These are phyloP conservation scores for Astragalus membranaceus DNA, from an alignment of 306 rosid genomes.

Conservation along the genomic window DNA sequence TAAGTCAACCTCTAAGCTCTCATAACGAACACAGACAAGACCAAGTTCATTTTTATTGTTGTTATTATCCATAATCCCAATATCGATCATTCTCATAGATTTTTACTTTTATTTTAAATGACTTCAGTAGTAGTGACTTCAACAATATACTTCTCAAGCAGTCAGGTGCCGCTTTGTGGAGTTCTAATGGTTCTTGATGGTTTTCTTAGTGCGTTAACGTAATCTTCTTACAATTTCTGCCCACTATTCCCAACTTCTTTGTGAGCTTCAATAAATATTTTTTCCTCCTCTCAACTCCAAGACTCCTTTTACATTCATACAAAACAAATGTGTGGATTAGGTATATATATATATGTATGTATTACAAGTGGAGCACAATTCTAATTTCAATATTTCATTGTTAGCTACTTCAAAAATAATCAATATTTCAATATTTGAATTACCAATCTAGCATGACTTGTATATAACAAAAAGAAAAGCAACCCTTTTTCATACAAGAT, in stretches of 20 bases:
- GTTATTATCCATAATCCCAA: too few relatives aligned
- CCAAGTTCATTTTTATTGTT: too few relatives aligned
- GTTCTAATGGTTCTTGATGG: slow-evolving; percentile 77
- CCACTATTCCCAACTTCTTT: slow-evolving; percentile 62
- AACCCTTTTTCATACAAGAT: too few relatives aligned
- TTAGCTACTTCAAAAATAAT: too few relatives aligned
- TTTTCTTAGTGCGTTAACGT: slow-evolving; percentile 58
- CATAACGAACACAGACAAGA: too few relatives aligned
- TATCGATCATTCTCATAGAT: not conserved
- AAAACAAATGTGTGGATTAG: not conserved
- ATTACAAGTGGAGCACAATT: too few relatives aligned
- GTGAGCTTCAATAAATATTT: slow-evolving; percentile 49
- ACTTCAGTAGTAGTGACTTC: not conserved
- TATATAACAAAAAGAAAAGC: too few relatives aligned
- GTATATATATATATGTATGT: too few relatives aligned
- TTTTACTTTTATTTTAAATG: not conserved
- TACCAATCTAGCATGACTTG: too few relatives aligned
- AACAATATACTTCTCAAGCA: slow-evolving; percentile 43
- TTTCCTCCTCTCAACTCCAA: slow-evolving; percentile 71
- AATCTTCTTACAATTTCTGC: slow-evolving; percentile 61
- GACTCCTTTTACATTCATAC: slow-evolving; percentile 52
- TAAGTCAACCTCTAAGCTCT: too few relatives aligned
- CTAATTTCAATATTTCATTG: too few relatives aligned
- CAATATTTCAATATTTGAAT: too few relatives aligned
- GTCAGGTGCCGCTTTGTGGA: slow-evolving; percentile 51